Base-by-base conservation (phyloP, 805 yeast genomes). In the Yarrowia osloensis region DNA sequence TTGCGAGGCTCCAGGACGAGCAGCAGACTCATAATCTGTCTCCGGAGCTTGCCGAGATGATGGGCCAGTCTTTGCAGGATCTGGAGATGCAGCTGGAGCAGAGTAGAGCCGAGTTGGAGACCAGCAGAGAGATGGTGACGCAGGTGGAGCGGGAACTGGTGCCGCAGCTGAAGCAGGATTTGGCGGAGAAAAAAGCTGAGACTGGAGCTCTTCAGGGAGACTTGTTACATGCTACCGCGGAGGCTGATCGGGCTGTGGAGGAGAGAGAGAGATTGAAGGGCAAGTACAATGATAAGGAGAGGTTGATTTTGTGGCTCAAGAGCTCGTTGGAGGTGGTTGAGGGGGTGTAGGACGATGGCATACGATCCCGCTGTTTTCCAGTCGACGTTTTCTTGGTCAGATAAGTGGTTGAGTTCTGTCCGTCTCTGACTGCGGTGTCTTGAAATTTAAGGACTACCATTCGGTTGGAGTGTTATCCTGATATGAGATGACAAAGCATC, bases 181-280 rank as follows among this genome's bases (percentile, higher is more conserved):
- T 61, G 26, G 35, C 15, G 3, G 42, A 61, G 4, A 42, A 31
- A 13, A 29, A n/a, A 12, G 22, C 66, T 9, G 66, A 44, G 13
- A 61, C 66, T 1, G 66, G 54, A 1, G 54, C 66, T 11, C 39
- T 61, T 17, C 54, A 61, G 31, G 54, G 63, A 1, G 63, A 57
- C 5, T 15, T 57, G 7, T 17, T 57, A 19, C 47, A 57, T 5
- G 63, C 63, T n/a, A 57, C 63, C 1, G 49, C 49, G 0, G 49
- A 57, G 12, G 63, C 63, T n/a, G 63, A 57, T 39, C 17, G 49
- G 19, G 68, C 61, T 13, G 68, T 54, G 3, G 68, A 37, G 2
- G 68, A 67, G 22, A 29, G 67, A 11, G 68, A 67, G 15, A 65
- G 26, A 40, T 13, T 31, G 8, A 44, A 67, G 29, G 67, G 67